Evolutionary conservation across 1,139 yeast genomes (phyloP).

Genomic region (Candida tunisiensis): DNA sequence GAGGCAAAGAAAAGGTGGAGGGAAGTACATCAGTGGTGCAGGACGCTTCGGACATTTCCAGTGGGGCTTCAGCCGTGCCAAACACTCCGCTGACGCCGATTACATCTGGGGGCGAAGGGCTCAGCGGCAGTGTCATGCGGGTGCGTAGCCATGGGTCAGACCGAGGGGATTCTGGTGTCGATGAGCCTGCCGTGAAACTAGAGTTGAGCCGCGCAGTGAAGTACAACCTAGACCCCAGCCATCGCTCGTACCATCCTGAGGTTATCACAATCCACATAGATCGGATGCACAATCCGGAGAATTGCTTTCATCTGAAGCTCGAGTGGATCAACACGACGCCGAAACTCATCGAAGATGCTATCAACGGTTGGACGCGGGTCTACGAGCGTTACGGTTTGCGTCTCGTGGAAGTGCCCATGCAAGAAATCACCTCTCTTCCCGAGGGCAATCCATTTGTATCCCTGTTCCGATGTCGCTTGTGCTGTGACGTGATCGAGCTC

Average conservation of each 20-base stretch:
- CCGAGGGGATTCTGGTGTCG: no score
- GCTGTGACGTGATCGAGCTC: no score
- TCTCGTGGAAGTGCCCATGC: constrained; percentile 88
- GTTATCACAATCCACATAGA: constrained; percentile 75
- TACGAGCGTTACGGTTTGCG: constrained; percentile 79
- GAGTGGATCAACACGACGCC: constrained; percentile 93
- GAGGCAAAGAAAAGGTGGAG: neutral
- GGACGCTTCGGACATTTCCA: neutral
- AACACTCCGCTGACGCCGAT: neutral
- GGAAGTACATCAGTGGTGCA: neutral
- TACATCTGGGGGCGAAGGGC: neutral
- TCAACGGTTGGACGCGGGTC: constrained; percentile 62
- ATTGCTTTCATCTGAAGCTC: constrained; percentile 77
- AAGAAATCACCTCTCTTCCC: constrained; percentile 67
- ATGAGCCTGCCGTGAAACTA: no score
- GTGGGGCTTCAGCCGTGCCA: neutral
- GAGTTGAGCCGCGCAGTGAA: constrained; percentile 48
- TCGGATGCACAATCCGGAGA: constrained; percentile 84
- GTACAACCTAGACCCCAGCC: constrained; percentile 61
- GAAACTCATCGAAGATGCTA: constrained; percentile 75
- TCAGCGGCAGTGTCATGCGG: neutral
- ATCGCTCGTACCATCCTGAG: constrained; percentile 64
- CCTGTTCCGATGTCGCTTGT: no score
- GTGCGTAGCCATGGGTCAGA: constrained; percentile 14
- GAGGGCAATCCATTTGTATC: constrained; percentile 76